Evolutionary conservation across 2,329 filamentous ascomycete species (phyloP).

Genomic region (Aureobasidium pullulans): DNA sequence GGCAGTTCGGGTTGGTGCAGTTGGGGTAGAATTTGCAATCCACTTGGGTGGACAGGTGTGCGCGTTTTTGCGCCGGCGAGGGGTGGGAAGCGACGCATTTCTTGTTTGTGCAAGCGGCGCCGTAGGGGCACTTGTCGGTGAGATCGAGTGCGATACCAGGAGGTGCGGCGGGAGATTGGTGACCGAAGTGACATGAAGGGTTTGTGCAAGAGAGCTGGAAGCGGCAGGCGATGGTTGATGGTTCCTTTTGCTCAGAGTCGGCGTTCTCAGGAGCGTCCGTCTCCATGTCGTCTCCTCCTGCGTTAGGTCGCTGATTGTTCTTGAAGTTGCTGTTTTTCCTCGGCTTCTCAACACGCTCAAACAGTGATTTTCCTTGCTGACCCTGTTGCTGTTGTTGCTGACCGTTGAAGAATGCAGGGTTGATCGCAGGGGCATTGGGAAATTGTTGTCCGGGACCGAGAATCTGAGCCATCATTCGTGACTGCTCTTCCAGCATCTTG

Average conservation of each 20-base stretch:
- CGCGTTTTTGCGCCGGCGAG: constrained; percentile 67
- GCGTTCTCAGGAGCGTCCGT: constrained; percentile 35
- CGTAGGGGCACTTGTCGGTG: constrained; percentile 72
- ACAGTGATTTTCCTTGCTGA: constrained; percentile 52
- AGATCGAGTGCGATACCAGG: constrained; percentile 71
- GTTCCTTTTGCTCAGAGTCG: constrained; percentile 44
- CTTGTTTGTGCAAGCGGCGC: constrained; percentile 87
- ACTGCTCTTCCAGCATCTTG: constrained; percentile 57
- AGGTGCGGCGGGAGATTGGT: constrained; percentile 86
- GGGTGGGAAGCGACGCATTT: constrained; percentile 92
- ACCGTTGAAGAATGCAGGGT: constrained; percentile 44
- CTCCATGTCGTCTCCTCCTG: constrained; percentile 19
- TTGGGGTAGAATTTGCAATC: constrained; percentile 89
- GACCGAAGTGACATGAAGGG: constrained; percentile 83
- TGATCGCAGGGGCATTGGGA: constrained; percentile 45
- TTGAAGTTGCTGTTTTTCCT: constrained; percentile 51
- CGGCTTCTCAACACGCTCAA: constrained; percentile 58
- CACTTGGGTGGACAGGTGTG: constrained; percentile 65
- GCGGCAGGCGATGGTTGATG: constrained; percentile 66
- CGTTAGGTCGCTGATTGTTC: constrained; percentile 28
- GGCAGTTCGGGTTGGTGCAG: constrained; percentile 78
- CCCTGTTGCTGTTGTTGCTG: constrained; percentile 1
- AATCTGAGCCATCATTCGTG: constrained; percentile 74
- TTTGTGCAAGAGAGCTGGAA: constrained; percentile 87
- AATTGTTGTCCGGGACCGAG: constrained; percentile 30